Base-by-base conservation (phyloP, 306 rosid species). In the Cicer cuneatum region DNA sequence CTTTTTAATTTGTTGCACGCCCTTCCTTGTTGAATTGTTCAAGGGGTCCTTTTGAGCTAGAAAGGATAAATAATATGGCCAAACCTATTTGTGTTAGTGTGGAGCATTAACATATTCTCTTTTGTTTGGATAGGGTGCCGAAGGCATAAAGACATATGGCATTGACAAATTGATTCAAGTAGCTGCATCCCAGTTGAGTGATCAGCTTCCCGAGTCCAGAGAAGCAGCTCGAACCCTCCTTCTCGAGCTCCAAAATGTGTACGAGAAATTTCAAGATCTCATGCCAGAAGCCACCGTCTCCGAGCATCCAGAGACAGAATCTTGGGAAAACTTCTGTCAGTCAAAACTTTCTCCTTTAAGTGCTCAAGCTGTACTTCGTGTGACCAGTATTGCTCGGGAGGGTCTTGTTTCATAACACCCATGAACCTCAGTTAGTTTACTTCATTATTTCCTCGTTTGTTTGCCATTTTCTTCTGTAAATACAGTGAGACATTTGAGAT, bases 311-410 rank as follows among this genome's bases (percentile, higher is more conserved):
- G 89, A 89, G 69, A 77, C 87, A 12, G 82, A 82, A 60, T 90
- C 97, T 8, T 94, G 99, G 99, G 97, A 90, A 87, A 87, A 83
- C 80, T 87, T 94, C 65, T 94, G 99, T 73, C 94, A 82, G 11
- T 88, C 93, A 16, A 86, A 94, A 74, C 96, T 94, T 72, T 90
- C 99, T 10, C 96, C 95, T 54, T 54, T 94, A 75, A 94, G 93
- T 64, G 99, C 99, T 19, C 99, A 92, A 85, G 99, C 99, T 45
- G 99, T 94, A 14, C 90, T 94, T 59, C 96, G 97, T 10, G 95
- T 91, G 52, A 93, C 97, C 80, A 87, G 77, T 69, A 81, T 89
- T 43, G 71, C 89, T 19, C 85, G 92, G 46, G 96, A 93, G 75
- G 93, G 90, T 81, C 89, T 89, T 47, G 86, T 89, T 82, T 93